Base-by-base conservation (phyloP, 345 rosid genomes). In the Erodium maritimum region DNA sequence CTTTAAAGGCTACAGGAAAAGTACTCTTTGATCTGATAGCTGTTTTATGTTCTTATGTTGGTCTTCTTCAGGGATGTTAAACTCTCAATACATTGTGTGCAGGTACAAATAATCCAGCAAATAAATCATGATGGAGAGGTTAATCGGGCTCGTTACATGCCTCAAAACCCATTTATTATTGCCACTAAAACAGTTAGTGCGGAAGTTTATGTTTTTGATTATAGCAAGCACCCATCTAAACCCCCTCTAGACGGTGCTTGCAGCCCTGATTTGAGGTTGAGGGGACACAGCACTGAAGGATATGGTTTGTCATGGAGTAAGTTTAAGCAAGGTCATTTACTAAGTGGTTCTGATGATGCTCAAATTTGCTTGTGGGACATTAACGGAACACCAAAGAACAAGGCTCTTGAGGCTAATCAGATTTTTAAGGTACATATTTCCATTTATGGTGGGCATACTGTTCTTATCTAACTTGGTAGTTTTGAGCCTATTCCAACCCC, bases 281-380 rank as follows among this genome's bases (percentile, higher is more conserved):
- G 95, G 61, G 99, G 99, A 45, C 97, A 94, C 63, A 87, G 79
- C 72, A 87, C 99, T 20, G 97, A 94, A 55, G 99, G 97, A 0
- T 94, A 94, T 63, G 99, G 99, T 19, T 75, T 94, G 23, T 94
- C 97, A 1, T 94, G 99, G 97, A 90, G 96, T 64, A 90, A 79
- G 81, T 90, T 85, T 71, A 94, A 84, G 83, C 75, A 78, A 45
- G 99, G 97, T 19, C 87, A 90, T 75, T 67, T 94, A 71, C 91
- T 94, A 17, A 94, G 99, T 62, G 97, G 97, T 54, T 87, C 97
- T 59, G 97, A 94, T 72, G 99, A 94, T 69, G 91, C 99, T 62
- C 99, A 94, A 74, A 87, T 94, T 65, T 94, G 99, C 70, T 64
- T 94, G 65, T 94, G 99, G 99, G 99, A 94, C 68, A 80, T 87